Evolutionary conservation across 208 protist species (phyloP).

Genomic region (Crithidia fasciculata): DNA sequence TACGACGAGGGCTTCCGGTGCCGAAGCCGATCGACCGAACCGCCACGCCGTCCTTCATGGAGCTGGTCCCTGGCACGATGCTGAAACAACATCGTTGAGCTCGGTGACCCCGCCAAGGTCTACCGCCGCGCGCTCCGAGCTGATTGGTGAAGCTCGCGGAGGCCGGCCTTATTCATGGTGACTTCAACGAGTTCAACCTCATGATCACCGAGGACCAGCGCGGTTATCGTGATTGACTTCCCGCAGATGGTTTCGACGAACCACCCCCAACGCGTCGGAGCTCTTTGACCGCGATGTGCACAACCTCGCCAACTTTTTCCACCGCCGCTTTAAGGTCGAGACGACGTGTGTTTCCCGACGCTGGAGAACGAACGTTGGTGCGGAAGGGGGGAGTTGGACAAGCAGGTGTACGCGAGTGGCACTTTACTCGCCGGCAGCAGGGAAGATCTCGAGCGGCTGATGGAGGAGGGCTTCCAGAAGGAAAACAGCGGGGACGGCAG

Average conservation of each 20-base stretch:
- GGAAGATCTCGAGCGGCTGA: slow-evolving; percentile 75
- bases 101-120: slow-evolving; percentile 90
- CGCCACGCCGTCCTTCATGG: slow-evolving; percentile 99
- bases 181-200: slow-evolving; percentile 99
- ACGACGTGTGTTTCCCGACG: slow-evolving; percentile 68
- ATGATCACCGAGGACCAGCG: slow-evolving; percentile 94
- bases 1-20: slow-evolving; percentile 96
- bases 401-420: slow-evolving; percentile 83
- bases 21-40: slow-evolving; percentile 98
- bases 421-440: slow-evolving; percentile 74
- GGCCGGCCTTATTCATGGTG: slow-evolving; percentile 98
- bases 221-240: slow-evolving; percentile 99
- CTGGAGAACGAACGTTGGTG: slow-evolving; percentile 81
- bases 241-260: slow-evolving; percentile 99
- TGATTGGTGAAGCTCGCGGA: slow-evolving; percentile 94
- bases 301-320: slow-evolving; percentile 96
- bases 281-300: slow-evolving; percentile 98
- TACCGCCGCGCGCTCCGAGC: slow-evolving; percentile 91
- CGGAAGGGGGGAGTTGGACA: slow-evolving; percentile 76
- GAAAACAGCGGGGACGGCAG: slow-evolving; percentile 27
- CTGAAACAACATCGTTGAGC: slow-evolving; percentile 92
- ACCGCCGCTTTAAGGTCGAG: slow-evolving; percentile 88
- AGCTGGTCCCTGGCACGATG: slow-evolving; percentile 90
- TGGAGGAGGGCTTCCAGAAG: slow-evolving; percentile 50
- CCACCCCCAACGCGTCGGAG: slow-evolving; percentile 95